Evolutionary conservation across 164 flowering plant species (phyloP).

Genomic region (Vitis rupestris): DNA sequence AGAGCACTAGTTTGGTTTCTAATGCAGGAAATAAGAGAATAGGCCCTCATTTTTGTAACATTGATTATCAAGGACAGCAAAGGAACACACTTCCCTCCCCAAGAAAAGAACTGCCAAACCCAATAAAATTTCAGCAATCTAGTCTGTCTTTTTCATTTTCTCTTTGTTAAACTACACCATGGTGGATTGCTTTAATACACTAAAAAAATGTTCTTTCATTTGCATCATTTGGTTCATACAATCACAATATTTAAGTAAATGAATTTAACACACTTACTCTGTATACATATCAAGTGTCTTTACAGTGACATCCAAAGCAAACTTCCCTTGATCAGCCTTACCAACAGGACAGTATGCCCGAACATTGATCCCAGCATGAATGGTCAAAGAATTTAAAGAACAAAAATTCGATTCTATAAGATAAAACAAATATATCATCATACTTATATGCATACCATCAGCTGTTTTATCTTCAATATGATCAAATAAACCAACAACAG

Average conservation of each 20-base stretch:
- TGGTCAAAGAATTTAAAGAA: background rate
- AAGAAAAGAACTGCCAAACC: background rate
- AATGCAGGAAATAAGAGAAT: too few relatives aligned
- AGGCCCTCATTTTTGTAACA: too few relatives aligned
- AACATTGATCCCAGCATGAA: conserved; percentile 27
- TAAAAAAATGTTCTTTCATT: too few relatives aligned
- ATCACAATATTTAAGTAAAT: too few relatives aligned
- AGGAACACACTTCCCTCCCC: too few relatives aligned
- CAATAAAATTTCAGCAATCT: background rate
- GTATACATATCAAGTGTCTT: conserved; percentile 24
- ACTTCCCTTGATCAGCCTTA: conserved; percentile 25
- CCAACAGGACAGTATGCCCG: conserved; percentile 35
- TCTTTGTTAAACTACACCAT: too few relatives aligned
- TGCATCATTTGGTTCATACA: too few relatives aligned
- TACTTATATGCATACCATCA: conserved; percentile 21
- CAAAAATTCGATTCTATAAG: background rate
- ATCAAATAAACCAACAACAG: conserved; percentile 36
- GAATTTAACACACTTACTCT: conserved; percentile 11
- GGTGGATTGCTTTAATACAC: too few relatives aligned
- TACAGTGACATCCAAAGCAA: conserved; percentile 27
- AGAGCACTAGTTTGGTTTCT: too few relatives aligned
- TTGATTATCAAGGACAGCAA: too few relatives aligned
- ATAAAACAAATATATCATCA: background rate
- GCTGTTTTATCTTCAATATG: conserved; percentile 27
- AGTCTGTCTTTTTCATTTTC: background rate